Base-by-base conservation (phyloP, 192 early-diverging fungal genomes). In the Helicostylum pulchrum region DNA sequence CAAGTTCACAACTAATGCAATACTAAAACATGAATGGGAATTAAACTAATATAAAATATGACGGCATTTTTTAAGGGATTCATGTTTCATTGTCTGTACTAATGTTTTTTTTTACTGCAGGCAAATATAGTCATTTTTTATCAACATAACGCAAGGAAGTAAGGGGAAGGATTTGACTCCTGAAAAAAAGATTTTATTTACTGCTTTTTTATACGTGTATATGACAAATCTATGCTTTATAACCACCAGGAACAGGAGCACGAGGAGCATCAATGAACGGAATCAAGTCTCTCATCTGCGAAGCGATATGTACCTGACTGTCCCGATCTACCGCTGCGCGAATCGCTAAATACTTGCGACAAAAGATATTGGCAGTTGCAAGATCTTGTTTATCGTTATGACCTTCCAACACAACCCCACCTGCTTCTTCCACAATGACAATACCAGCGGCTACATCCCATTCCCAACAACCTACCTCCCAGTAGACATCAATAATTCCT, bases 371-470 rank as follows among this genome's bases (percentile, higher is more conserved):
- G 23, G 80, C 66, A 12, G 74, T 59, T 8, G 68, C 73, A 30
- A 69, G 58, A 0, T 72, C 74, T 4, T 62, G 67, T 11, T 71
- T 58, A 20, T 73, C 68, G 36, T 69, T 68, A 32, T 70, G 57
- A 17, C 85, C 88, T 31, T 83, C 80, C 20, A 92, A 78, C 14
- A 93, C 84, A 2, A 87, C 61, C 15, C 96, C 93, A 14, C 96
- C 94, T 7, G 94, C 77, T 70, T 99, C 95, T 14, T 74, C 69
- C 6, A 96, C 73, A 70, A 99, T 90, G 14, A 92, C 80, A 3
- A 86, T 78, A n/a, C 84, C 93, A 15, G 94, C 96, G 19, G 89
- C 87, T 39, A 97, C 88, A 72, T 99, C 96, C 83, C 83, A 85
- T 36, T 82, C 83, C 83, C 83, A 85, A 61, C 75, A 80, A 6